phyloP scores from a whole-genome alignment of 2,329 filamentous ascomycete species.

The Phyllachora maydis region DNA sequence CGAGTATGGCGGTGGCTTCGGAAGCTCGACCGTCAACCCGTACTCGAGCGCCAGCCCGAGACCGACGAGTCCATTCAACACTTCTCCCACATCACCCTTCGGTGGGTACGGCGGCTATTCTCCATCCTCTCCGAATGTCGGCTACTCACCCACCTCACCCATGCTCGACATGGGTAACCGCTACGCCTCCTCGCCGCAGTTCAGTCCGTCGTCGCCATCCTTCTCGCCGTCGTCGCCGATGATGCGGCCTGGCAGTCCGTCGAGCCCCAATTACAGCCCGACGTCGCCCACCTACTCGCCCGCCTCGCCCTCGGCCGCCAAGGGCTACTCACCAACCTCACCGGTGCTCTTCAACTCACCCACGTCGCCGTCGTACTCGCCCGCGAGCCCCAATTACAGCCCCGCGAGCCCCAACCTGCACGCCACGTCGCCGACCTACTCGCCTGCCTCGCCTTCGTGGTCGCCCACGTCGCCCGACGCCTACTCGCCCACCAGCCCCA shows the following conservation, averaged over 20 bases:
- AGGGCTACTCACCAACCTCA: constrained; percentile 48
- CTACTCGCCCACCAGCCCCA: constrained; percentile 43
- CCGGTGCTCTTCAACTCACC: constrained; percentile 55
- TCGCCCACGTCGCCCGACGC: constrained; percentile 51
- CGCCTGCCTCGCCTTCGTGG: constrained; percentile 54
- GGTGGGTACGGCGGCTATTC: constrained; percentile 42
- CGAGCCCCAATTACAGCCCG: constrained; percentile 41
- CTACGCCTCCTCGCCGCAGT: constrained; percentile 37
- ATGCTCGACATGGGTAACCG: constrained; percentile 31
- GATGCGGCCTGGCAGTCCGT: constrained; percentile 30
- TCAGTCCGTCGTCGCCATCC: constrained; percentile 40
- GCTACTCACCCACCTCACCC: constrained; percentile 62
- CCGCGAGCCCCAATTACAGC: constrained; percentile 51
- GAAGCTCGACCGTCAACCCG: constrained; percentile 45
- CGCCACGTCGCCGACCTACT: constrained; percentile 38
- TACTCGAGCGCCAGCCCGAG: constrained; percentile 47
- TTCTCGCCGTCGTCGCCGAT: constrained; percentile 42
- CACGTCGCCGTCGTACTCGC: constrained; percentile 53
- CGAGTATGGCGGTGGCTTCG: constrained; percentile 31
- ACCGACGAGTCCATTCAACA: constrained; percentile 57
- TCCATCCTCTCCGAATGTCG: constrained; percentile 53
- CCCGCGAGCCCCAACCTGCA: constrained; percentile 41
- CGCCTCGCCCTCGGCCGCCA: constrained; percentile 33
- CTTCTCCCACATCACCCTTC: constrained; percentile 46
- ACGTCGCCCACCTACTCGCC: constrained; percentile 46